Conservation (phyloP, 2,329 filamentous ascomycete genomes). For the Fusarium metavorans region DNA sequence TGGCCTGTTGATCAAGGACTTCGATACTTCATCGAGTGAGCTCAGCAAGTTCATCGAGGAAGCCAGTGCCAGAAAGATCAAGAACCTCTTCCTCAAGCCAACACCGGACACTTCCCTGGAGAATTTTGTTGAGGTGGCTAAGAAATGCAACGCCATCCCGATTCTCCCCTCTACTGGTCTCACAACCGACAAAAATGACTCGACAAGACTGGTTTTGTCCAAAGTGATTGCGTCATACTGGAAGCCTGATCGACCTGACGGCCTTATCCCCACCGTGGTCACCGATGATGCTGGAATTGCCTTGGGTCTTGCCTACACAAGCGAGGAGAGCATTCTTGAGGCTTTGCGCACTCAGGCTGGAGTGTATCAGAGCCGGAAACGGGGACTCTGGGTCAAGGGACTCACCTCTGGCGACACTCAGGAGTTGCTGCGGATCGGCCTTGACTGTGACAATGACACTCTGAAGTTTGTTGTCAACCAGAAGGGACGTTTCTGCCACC, state of each 20-base stretch:
- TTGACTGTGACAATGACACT: slow-evolving; percentile 95
- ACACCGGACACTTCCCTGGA: slow-evolving; percentile 59
- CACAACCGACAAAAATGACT: slow-evolving; percentile 74
- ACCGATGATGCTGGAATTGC: slow-evolving; percentile 88
- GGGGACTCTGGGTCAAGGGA: slow-evolving; percentile 96
- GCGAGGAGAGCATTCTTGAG: slow-evolving; percentile 87
- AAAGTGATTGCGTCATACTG: slow-evolving; percentile 81
- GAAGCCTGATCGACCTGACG: slow-evolving; percentile 84
- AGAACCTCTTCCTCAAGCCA: slow-evolving; percentile 64
- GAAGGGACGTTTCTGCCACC: slow-evolving; percentile 92
- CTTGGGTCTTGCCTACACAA: slow-evolving; percentile 94
- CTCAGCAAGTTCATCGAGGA: slow-evolving; percentile 59
- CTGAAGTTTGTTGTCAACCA: slow-evolving; percentile 91
- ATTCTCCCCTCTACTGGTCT: slow-evolving; percentile 79
- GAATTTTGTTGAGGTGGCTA: slow-evolving; percentile 60
- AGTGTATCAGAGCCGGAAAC: slow-evolving; percentile 96
- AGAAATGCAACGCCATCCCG: slow-evolving; percentile 71
- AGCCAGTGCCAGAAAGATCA: slow-evolving; percentile 59
- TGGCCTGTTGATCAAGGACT: slow-evolving; percentile 65
- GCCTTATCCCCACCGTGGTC: slow-evolving; percentile 89
- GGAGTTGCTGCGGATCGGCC: slow-evolving; percentile 83
- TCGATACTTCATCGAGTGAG: slow-evolving; percentile 59
- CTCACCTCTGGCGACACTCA: slow-evolving; percentile 95
- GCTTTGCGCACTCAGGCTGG: slow-evolving; percentile 82
- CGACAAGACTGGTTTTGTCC: slow-evolving; percentile 68